Percentiles rank a stretch among this genome's conserved stretches.
These are phyloP conservation scores for Leccinum truebloodii DNA, from an alignment of 768 basidiomycete species.

Conservation along the genomic window DNA sequence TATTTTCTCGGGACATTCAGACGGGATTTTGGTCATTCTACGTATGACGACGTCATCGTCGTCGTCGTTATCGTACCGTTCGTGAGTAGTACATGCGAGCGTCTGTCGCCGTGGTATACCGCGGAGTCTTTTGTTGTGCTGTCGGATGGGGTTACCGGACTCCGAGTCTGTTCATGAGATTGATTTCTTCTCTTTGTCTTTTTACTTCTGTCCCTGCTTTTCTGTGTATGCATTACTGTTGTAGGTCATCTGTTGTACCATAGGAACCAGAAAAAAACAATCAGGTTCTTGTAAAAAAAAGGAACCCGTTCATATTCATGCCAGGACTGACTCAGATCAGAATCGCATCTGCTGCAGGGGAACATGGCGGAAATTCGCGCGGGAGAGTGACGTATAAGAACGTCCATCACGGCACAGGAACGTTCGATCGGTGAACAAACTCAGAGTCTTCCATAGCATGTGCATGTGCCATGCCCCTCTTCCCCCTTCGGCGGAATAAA, in stretches of 20 bases:
- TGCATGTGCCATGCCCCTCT: not conserved
- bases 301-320: not conserved
- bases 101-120: not conserved
- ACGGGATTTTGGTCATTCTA: slow-evolving; percentile 79
- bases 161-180: not conserved
- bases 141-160: not conserved
- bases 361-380: not conserved
- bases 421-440: not conserved
- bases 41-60: slow-evolving; percentile 43
- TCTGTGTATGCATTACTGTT: not conserved
- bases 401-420: slow-evolving; percentile 1
- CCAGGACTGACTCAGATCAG: too few species aligned
- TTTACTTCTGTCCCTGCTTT: not conserved
- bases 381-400: slow-evolving; percentile 4
- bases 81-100: not conserved
- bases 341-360: not conserved
- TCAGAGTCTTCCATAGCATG: not conserved
- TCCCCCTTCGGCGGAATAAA: not conserved
- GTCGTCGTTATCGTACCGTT: not conserved
- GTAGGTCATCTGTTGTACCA: slow-evolving; percentile 3
- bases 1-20: slow-evolving; percentile 84
- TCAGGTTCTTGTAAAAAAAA: not conserved
- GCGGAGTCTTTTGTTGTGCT: not conserved
- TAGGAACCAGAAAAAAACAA: not conserved
- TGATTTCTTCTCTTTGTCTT: not conserved